These are phyloP conservation scores for Artemisia princeps DNA, from an alignment of 140 eudicot genomes.

Conservation along the genomic window DNA sequence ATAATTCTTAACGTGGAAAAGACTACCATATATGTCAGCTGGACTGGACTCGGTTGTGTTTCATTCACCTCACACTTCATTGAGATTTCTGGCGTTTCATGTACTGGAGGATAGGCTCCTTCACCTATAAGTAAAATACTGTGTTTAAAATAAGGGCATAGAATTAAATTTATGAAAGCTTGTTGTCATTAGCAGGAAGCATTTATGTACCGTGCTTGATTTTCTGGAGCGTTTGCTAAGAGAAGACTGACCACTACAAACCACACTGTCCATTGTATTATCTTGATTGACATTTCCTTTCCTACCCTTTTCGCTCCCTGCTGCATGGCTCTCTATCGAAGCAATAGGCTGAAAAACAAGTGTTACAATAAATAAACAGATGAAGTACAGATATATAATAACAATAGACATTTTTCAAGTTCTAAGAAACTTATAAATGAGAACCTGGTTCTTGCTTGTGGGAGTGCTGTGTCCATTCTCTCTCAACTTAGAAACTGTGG, in stretches of 20 bases:
- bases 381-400: neutral
- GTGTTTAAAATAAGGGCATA: neutral
- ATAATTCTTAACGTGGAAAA: neutral
- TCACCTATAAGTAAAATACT: slow-evolving; percentile 41
- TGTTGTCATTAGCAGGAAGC: neutral
- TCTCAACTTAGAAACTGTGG: slow-evolving; percentile 38
- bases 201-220: slow-evolving; percentile 70
- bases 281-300: slow-evolving; percentile 27
- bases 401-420: neutral
- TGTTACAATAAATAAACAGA: neutral
- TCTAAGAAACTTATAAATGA: slow-evolving; percentile 16
- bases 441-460: slow-evolving; percentile 70
- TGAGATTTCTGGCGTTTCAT: slow-evolving; percentile 59
- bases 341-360: slow-evolving; percentile 61
- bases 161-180: neutral
- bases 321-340: slow-evolving; percentile 77
- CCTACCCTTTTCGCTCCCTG: slow-evolving; percentile 40
- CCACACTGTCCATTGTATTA: slow-evolving; percentile 41
- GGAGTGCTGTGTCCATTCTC: slow-evolving; percentile 62
- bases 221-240: slow-evolving; percentile 62
- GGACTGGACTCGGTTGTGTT: neutral
- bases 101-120: slow-evolving; percentile 72
- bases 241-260: slow-evolving; percentile 50
- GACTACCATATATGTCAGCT: neutral
- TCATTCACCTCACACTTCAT: slow-evolving; percentile 13